A percentile compares a stretch with the other conserved stretches of the same genome.
phyloP scores from a whole-genome alignment of 2,329 filamentous ascomycete species.

The Cladorrhinum sp. region DNA sequence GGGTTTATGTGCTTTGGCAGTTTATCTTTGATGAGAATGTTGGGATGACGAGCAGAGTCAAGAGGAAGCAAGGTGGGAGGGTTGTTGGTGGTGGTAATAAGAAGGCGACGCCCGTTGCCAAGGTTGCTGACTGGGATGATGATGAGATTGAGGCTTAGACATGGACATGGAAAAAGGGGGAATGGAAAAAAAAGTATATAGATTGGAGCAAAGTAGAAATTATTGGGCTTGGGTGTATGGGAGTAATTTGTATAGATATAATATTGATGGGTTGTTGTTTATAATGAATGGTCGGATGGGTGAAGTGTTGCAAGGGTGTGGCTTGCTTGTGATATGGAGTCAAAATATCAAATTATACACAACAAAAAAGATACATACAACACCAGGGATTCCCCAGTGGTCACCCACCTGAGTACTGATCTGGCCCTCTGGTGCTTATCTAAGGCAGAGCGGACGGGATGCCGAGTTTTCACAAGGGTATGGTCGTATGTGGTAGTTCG shows the following conservation, averaged over 20 bases:
- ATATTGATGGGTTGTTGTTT: background rate
- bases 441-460: background rate
- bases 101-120: conserved; percentile 31
- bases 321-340: background rate
- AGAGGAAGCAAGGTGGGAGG: conserved; percentile 75
- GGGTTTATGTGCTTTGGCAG: conserved; percentile 90
- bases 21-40: conserved; percentile 91
- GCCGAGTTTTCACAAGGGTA: background rate
- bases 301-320: background rate
- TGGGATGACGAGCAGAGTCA: conserved; percentile 87
- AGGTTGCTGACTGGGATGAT: conserved; percentile 60
- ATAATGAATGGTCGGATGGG: no score
- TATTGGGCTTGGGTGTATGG: background rate
- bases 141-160: conserved; percentile 63
- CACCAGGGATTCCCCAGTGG: background rate
- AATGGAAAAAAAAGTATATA: background rate
- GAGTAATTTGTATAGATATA: background rate
- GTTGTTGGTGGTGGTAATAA: conserved; percentile 48
- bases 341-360: background rate
- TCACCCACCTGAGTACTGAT: background rate
- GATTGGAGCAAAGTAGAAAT: background rate
- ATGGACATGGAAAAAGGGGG: background rate
- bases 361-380: background rate
- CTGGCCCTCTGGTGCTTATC: background rate
- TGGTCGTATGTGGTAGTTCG: background rate